A percentile compares a stretch with the other conserved stretches of the same genome.
Evolutionary conservation across 768 basidiomycete species (phyloP).

Genomic region (Lepiota brunneoincarnata): DNA sequence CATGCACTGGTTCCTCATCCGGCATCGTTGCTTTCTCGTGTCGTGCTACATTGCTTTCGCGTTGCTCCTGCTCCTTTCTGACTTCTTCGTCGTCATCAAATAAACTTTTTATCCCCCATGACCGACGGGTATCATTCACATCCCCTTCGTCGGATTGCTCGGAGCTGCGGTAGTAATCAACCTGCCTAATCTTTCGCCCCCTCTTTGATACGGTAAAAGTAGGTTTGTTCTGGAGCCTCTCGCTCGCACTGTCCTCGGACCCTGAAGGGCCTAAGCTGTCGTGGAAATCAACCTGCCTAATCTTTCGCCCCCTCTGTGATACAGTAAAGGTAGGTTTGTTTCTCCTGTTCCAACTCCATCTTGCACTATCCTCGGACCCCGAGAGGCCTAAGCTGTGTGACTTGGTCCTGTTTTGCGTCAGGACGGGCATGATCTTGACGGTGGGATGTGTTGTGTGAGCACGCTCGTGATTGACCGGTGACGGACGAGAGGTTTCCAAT

Average conservation of each 20-base stretch:
- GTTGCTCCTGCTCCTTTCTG: too few species aligned
- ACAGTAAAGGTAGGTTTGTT: slow-evolving; percentile 23
- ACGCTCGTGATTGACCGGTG: slow-evolving; percentile 6
- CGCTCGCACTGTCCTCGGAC: slow-evolving; percentile 48
- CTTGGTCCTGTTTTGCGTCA: slow-evolving; percentile 27
- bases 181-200: slow-evolving; percentile 33
- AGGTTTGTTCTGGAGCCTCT: slow-evolving; percentile 33
- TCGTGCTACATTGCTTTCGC: too few species aligned
- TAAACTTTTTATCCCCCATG: slow-evolving; percentile 15
- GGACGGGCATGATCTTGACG: slow-evolving; percentile 31
- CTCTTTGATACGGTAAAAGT: slow-evolving; percentile 33
- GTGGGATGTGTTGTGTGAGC: slow-evolving; percentile 28
- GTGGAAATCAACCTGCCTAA: slow-evolving; percentile 40
- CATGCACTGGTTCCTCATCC: too few species aligned
- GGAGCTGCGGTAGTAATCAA: slow-evolving; percentile 40
- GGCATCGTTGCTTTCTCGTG: too few species aligned
- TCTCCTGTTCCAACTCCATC: slow-evolving; percentile 27
- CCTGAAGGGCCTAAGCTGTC: too few species aligned
- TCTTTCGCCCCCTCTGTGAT: slow-evolving; percentile 38
- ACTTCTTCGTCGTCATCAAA: slow-evolving; percentile 32
- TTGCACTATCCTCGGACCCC: slow-evolving; percentile 49
- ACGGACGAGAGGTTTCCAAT: slow-evolving; percentile 17
- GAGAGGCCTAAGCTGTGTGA: slow-evolving; percentile 33
- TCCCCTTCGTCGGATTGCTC: slow-evolving; percentile 39
- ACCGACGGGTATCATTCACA: slow-evolving; percentile 15